Base-by-base conservation (phyloP, 1,284 basidiomycete genomes). In the Irpex sp. region DNA sequence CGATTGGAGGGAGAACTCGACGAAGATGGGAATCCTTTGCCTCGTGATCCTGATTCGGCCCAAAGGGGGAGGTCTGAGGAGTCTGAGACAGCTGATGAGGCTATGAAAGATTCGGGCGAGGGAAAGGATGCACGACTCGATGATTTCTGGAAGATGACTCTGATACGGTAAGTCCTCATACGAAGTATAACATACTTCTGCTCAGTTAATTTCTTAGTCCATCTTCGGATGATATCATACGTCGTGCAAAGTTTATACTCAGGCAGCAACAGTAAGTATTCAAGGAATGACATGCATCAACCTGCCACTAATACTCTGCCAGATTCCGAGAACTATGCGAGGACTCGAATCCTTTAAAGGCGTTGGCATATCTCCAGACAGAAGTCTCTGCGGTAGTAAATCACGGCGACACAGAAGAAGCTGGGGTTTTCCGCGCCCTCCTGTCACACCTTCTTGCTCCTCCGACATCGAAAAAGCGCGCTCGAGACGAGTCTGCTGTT, bases 321-420 rank as follows among this genome's bases (percentile, higher is more conserved):
- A 93, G 91, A 67, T 93, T 93, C 75, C 83, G 87, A 21, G 91
- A 93, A 70, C 85, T 92, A 81, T 92, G 89, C 71, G 83, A 86
- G 70, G 83, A 85, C 47, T 76, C 75, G n/a, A 74, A 85, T 1
- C 78, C 86, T 0, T 80, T 90, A n/a, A 83, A 85, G 67, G 88
- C 91, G 0, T 78, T 93, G 26, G 79, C 78, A 13, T 93, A 90
- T 74, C 76, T 93, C 17, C 88, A 89, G 71, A 85, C 79, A 0
- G 80, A 88, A 56, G 86, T 93, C 8, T 85, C 85, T 0, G 80
- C 80, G 1, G 86, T 90, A 3, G 90, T 92, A 21, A 82, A 93
- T 69, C 89, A 92, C 66, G 76, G 72, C 56, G 81, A 88, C 65
- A 70, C 80, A 1, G 81, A 83, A 58, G 90, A 93, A 70, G 79